Conservation (phyloP, 1,139 yeast species). For the Wickerhamomyces sp. region DNA sequence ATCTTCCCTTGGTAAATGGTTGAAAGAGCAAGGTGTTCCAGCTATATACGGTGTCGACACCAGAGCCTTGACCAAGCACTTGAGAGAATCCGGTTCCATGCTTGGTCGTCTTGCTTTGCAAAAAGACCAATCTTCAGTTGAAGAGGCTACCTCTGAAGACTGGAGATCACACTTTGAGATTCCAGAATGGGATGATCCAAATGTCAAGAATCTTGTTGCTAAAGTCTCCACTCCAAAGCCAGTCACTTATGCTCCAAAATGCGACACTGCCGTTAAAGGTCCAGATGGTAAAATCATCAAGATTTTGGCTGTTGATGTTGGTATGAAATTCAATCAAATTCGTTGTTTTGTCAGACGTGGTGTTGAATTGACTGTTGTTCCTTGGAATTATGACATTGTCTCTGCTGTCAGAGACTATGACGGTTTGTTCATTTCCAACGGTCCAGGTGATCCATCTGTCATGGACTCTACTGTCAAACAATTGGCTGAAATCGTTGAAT, state of each 20-base stretch:
- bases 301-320: slow-evolving; percentile 91
- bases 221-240: slow-evolving; percentile 80
- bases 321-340: slow-evolving; percentile 96
- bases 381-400: slow-evolving; percentile 88
- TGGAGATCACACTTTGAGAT: slow-evolving; percentile 67
- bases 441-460: slow-evolving; percentile 98
- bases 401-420: slow-evolving; percentile 77
- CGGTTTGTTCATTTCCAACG: slow-evolving; percentile 94
- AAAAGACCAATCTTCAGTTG: slow-evolving; percentile 37
- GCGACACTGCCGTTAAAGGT: slow-evolving; percentile 49
- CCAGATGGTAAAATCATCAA: slow-evolving; percentile 74
- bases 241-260: slow-evolving; percentile 59
- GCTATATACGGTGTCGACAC: slow-evolving; percentile 98
- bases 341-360: slow-evolving; percentile 96
- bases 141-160: slow-evolving; percentile 34
- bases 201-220: slow-evolving; percentile 84
- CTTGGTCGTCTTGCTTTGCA: slow-evolving; percentile 77
- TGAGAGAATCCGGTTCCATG: slow-evolving; percentile 90
- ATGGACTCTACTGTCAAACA: slow-evolving; percentile 61
- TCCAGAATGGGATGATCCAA: slow-evolving; percentile 94
- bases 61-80: slow-evolving; percentile 86
- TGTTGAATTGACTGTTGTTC: slow-evolving; percentile 92
- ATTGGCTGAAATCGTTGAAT: slow-evolving; percentile 52
- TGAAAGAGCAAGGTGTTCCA: slow-evolving; percentile 85
- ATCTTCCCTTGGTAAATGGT: slow-evolving; percentile 92